These are phyloP conservation scores for Panus rudis DNA, from an alignment of 768 basidiomycete species.

Conservation along the genomic window DNA sequence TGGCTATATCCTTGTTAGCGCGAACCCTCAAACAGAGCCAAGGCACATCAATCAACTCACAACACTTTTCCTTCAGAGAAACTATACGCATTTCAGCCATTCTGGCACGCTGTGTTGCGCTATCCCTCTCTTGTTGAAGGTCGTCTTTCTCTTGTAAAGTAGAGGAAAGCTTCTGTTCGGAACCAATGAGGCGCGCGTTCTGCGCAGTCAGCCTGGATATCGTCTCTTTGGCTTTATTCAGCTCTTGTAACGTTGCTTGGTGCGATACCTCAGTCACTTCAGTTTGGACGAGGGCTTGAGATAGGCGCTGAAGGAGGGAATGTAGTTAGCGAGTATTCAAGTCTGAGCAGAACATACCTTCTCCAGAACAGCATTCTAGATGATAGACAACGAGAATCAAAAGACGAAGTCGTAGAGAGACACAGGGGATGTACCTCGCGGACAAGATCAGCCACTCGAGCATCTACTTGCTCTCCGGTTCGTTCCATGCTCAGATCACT, in stretches of 20 bases:
- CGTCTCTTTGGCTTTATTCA: slow-evolving; percentile 63
- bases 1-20: slow-evolving; percentile 36
- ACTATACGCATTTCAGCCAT: slow-evolving; percentile 61
- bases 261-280: slow-evolving; percentile 78
- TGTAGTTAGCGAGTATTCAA: background rate
- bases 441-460: slow-evolving; percentile 20
- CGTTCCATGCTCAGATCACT: too few relatives aligned
- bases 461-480: slow-evolving; percentile 17
- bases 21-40: background rate
- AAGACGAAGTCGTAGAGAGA: background rate
- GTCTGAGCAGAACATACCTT: slow-evolving; percentile 14
- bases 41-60: slow-evolving; percentile 29
- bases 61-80: slow-evolving; percentile 59
- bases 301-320: slow-evolving; percentile 48
- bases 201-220: slow-evolving; percentile 64
- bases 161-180: slow-evolving; percentile 57
- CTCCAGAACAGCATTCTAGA: slow-evolving; percentile 23
- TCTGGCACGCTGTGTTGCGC: slow-evolving; percentile 58
- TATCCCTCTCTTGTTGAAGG: slow-evolving; percentile 74
- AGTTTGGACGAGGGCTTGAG: slow-evolving; percentile 71
- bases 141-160: slow-evolving; percentile 78
- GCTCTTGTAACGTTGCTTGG: slow-evolving; percentile 63
- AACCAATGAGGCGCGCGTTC: slow-evolving; percentile 62
- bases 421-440: slow-evolving; percentile 15
- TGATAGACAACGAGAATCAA: background rate